phyloP scores from a whole-genome alignment of 1,284 basidiomycete species.

The Takashimella tepidaria region DNA sequence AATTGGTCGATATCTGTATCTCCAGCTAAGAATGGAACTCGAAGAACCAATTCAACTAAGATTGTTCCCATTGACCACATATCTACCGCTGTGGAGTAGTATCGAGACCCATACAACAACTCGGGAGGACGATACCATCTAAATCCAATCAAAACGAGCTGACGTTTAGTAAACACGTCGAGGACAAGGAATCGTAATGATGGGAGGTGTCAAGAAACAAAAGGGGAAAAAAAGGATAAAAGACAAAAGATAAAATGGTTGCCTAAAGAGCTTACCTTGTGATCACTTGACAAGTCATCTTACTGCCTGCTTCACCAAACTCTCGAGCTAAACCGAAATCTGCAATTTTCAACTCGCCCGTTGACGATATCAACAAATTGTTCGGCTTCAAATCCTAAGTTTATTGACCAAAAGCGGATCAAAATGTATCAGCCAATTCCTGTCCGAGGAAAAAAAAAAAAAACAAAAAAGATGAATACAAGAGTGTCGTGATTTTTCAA shows the following conservation, averaged over 20 bases:
- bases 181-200: neutral
- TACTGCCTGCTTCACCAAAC: slow-evolving; percentile 69
- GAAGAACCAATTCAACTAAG: slow-evolving; percentile 79
- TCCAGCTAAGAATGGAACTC: slow-evolving; percentile 88
- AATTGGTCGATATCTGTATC: slow-evolving; percentile 96
- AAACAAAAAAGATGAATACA: too few species aligned
- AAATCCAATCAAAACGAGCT: too few species aligned
- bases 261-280: slow-evolving; percentile 59
- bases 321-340: slow-evolving; percentile 99
- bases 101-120: slow-evolving; percentile 89
- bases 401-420: neutral
- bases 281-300: slow-evolving; percentile 98
- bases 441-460: too few species aligned
- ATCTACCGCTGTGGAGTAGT: slow-evolving; percentile 96
- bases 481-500: too few species aligned
- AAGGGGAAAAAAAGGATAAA: neutral
- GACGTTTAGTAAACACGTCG: too few species aligned
- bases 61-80: slow-evolving; percentile 99
- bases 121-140: slow-evolving; percentile 99
- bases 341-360: slow-evolving; percentile 92
- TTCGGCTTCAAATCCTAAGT: slow-evolving; percentile 93
- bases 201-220: slow-evolving; percentile 1
- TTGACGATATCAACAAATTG: slow-evolving; percentile 87
- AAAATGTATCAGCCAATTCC: too few species aligned
- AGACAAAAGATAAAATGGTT: neutral